Evolutionary conservation across 176 grass and related monocot genomes (phyloP).

Genomic region (Tillandsia leiboldiana): DNA sequence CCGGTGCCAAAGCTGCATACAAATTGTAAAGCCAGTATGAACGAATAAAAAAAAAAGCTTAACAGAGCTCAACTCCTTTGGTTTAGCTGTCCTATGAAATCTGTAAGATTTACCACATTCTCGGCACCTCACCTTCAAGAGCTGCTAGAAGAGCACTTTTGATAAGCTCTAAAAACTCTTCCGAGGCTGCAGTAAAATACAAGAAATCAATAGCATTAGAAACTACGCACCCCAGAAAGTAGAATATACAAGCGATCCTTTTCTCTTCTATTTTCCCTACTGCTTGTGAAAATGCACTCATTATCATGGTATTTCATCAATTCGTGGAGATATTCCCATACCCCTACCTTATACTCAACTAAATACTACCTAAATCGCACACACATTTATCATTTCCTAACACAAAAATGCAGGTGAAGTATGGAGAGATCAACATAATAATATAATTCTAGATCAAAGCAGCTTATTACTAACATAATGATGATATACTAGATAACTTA

Average conservation of each 20-base stretch:
- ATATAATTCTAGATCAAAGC: too few species aligned
- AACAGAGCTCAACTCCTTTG: neutral
- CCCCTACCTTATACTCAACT: too few species aligned
- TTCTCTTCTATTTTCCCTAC: neutral
- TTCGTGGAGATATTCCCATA: too few species aligned
- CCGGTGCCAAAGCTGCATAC: slow-evolving; percentile 68
- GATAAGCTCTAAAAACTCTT: slow-evolving; percentile 88
- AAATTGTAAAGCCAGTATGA: slow-evolving; percentile 19
- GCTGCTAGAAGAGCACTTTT: slow-evolving; percentile 83
- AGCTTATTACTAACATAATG: too few species aligned
- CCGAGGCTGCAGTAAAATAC: slow-evolving; percentile 52
- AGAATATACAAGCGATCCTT: neutral
- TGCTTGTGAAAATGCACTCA: neutral
- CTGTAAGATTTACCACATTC: neutral
- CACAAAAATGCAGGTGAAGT: too few species aligned
- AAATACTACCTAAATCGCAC: too few species aligned
- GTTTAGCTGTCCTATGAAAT: neutral
- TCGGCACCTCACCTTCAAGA: slow-evolving; percentile 62
- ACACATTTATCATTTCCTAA: too few species aligned
- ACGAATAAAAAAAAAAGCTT: neutral
- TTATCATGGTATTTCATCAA: too few species aligned
- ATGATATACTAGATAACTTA: too few species aligned
- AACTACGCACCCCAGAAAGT: neutral
- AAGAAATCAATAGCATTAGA: neutral
- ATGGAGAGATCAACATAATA: too few species aligned